phyloP scores from a whole-genome alignment of 2,329 filamentous ascomycete genomes.

The Aureobasidium zeae region DNA sequence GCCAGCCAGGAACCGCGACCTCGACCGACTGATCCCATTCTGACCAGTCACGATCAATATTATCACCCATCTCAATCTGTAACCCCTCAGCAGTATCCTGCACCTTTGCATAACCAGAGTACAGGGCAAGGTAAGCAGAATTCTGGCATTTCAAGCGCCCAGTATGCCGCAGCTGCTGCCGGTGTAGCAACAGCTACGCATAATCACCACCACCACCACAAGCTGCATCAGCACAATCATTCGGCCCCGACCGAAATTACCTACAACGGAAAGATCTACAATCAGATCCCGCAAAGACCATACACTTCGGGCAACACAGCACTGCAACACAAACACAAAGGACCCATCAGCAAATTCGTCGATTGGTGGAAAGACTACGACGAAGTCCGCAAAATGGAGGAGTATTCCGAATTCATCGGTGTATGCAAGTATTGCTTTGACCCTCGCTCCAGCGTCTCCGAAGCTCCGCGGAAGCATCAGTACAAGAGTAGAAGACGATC shows the following conservation, averaged over 20 bases:
- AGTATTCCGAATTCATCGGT: conserved; percentile 58
- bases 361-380: conserved; percentile 56
- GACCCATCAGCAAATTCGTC: conserved; percentile 47
- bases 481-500: conserved; percentile 41
- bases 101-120: conserved; percentile 7
- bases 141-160: conserved; percentile 30
- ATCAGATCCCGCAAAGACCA: not conserved
- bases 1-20: not conserved
- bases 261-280: not conserved
- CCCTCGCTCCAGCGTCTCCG: conserved; percentile 44
- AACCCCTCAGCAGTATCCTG: conserved; percentile 16
- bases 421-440: conserved; percentile 59
- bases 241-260: conserved; percentile 24
- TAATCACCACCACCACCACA: conserved; percentile 20
- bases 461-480: conserved; percentile 54
- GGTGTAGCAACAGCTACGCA: conserved; percentile 15
- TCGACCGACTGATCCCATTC: not conserved
- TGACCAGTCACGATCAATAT: not conserved
- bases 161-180: conserved; percentile 20
- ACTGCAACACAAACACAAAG: conserved; percentile 45
- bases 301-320: conserved; percentile 33
- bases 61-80: conserved; percentile 1
- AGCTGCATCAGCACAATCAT: conserved; percentile 19
- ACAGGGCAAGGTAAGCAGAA: conserved; percentile 32
- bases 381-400: conserved; percentile 56